Percentiles rank a stretch among this genome's conserved stretches.
Conservation (phyloP, 1,284 basidiomycete species). For the Xerocomus nothofagi region DNA sequence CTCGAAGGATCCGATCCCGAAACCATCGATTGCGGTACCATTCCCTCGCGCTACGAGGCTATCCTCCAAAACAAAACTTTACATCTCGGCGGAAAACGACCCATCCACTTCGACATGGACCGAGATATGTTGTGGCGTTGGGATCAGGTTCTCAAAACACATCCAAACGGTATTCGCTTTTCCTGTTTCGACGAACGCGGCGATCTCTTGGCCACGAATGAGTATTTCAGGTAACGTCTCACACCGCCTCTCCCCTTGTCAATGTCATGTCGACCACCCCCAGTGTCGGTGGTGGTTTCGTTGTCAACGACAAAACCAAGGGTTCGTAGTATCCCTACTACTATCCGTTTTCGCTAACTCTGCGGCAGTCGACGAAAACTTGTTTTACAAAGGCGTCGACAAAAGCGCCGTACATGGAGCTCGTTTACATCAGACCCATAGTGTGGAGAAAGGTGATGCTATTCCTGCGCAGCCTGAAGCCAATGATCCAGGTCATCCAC, state of each 20-base stretch:
- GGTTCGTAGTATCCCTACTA: conserved; percentile 34
- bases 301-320: conserved; percentile 88
- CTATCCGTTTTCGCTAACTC: conserved; percentile 7
- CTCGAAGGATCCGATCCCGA: conserved; percentile 87
- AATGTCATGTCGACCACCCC: not conserved
- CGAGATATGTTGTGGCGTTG: conserved; percentile 91
- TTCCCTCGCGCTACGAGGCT: conserved; percentile 67
- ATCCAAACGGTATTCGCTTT: conserved; percentile 92
- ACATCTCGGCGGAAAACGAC: conserved; percentile 69
- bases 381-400: conserved; percentile 96
- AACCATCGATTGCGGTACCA: conserved; percentile 83
- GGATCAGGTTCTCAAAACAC: conserved; percentile 78
- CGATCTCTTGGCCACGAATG: conserved; percentile 89
- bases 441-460: conserved; percentile 31
- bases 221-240: conserved; percentile 72
- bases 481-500: conserved; percentile 54
- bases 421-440: conserved; percentile 72
- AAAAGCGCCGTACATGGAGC: conserved; percentile 77
- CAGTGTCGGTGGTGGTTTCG: conserved; percentile 88
- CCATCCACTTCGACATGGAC: conserved; percentile 83
- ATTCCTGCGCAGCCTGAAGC: conserved; percentile 19
- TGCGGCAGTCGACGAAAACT: conserved; percentile 79
- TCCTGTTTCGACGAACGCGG: conserved; percentile 82
- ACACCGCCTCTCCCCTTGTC: not conserved
- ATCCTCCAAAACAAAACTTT: conserved; percentile 71